Percentiles rank a stretch among this genome's conserved stretches.
phyloP scores from a whole-genome alignment of 2,329 filamentous ascomycete genomes.

The Elsinoe australis region DNA sequence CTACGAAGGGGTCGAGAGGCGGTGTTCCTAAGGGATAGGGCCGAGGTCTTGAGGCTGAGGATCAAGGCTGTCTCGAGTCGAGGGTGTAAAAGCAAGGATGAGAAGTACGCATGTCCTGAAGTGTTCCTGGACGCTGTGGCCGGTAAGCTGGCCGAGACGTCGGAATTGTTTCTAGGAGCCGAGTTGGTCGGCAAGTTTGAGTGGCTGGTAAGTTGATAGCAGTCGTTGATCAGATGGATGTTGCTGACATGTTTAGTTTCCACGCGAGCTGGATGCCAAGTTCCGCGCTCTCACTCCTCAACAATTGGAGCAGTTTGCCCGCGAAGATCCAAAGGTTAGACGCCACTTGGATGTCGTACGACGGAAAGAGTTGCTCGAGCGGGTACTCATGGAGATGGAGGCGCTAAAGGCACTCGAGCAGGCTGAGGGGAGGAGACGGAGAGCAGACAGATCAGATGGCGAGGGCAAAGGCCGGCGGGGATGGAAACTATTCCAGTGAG shows the following conservation, averaged over 20 bases:
- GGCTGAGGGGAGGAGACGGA: conserved; percentile 32
- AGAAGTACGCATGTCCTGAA: conserved; percentile 96
- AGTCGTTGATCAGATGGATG: neutral
- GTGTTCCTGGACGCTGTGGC: conserved; percentile 97
- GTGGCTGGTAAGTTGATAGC: conserved; percentile 55
- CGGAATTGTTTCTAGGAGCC: conserved; percentile 94
- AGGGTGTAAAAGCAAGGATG: conserved; percentile 73
- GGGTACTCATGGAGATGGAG: conserved; percentile 94
- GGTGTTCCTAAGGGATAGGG: conserved; percentile 84
- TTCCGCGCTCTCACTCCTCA: conserved; percentile 62
- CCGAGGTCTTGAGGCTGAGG: conserved; percentile 84
- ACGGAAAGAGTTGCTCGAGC: conserved; percentile 83
- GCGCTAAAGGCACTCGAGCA: conserved; percentile 71
- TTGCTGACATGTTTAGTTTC: conserved; percentile 51
- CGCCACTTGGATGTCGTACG: conserved; percentile 86
- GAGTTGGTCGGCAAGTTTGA: conserved; percentile 96
- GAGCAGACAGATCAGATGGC: conserved; percentile 27
- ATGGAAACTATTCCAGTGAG: conserved; percentile 11
- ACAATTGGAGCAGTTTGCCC: conserved; percentile 82
- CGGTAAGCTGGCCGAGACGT: conserved; percentile 87
- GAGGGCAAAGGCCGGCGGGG: conserved; percentile 21
- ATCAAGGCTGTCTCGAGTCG: conserved; percentile 81
- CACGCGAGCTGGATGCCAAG: conserved; percentile 78
- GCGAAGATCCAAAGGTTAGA: conserved; percentile 84
- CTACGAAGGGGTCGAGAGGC: conserved; percentile 83